Base-by-base conservation (phyloP, 306 rosid species). In the Cicer bijugum region DNA sequence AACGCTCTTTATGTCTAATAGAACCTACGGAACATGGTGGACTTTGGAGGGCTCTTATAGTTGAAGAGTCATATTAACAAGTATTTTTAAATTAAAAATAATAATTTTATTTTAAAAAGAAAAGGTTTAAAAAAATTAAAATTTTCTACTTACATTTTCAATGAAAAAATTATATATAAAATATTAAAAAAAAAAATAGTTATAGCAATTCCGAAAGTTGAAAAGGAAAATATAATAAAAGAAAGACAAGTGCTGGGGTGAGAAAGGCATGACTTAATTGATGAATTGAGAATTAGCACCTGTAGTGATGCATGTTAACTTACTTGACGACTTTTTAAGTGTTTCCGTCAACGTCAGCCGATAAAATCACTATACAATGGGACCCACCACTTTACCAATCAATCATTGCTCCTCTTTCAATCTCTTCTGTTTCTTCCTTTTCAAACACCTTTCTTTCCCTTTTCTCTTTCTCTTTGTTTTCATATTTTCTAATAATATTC, bases 311-410 rank as follows among this genome's bases (percentile, higher is more conserved):
- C 17, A 2, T 8, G 37, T 33, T 17, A 56, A 12, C 37, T 56
- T 28, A 28, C 5, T 28, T 28, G 5, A 28, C 35, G 35, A 28
- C 35, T 28, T 28, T 28, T 28, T 4, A 28, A 42, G 33, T 53
- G n/a, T 53, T 12, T 39, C 14, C 3, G 14, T 45, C 40, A 50
- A 50, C 16, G 61, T 60, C 65, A 5, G 2, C 19, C 39, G 39
- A 57, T 8, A 23, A 2, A 9, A 8, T 78, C 35, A 5, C 8
- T 1, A 50, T 64, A n/a, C 58, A 12, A 33, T 63, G 76, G 82
- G 77, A 11, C 80, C 84, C 77, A 0, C 88, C 82, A 78, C 72
- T 76, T 56, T 8, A 28, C 14, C 39, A 38, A 9, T 55, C 66
- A 38, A 9, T 55, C 66, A 38, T 20, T 37, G 35, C 77, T 81